Evolutionary conservation across 352 stramenopile genomes (phyloP).

Genomic region (Thraustotheca clavata): DNA sequence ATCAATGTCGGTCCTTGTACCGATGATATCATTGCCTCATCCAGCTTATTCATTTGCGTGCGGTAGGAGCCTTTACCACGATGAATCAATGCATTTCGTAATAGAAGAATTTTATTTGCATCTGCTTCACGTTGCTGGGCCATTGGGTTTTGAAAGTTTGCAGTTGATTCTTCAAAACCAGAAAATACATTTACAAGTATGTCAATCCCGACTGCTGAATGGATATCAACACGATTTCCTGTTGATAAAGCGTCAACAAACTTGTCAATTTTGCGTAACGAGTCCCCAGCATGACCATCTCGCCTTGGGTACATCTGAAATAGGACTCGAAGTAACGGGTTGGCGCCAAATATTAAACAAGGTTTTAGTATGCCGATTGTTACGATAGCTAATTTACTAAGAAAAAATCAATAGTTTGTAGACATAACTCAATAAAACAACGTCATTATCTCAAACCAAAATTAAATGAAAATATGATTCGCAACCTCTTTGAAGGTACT

Average conservation of each 20-base stretch:
- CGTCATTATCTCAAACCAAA: too few relatives aligned
- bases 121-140: background rate
- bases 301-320: too few relatives aligned
- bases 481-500: too few relatives aligned
- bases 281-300: too few relatives aligned
- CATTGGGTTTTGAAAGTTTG: background rate
- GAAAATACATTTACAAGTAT: conserved; percentile 20
- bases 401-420: too few relatives aligned
- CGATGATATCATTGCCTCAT: background rate
- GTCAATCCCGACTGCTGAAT: conserved; percentile 10
- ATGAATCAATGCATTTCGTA: background rate
- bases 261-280: conserved; percentile 11
- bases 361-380: too few relatives aligned
- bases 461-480: too few relatives aligned
- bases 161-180: background rate
- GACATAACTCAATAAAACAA: too few relatives aligned
- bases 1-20: too few relatives aligned
- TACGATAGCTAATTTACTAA: too few relatives aligned
- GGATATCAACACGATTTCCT: conserved; percentile 12
- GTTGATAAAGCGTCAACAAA: background rate
- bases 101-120: background rate
- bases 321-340: too few relatives aligned
- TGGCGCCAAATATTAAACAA: too few relatives aligned
- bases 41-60: background rate
- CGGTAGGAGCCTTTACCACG: background rate